Base-by-base conservation (phyloP, 345 rosid genomes). In the Eucalyptus sideroxylon region DNA sequence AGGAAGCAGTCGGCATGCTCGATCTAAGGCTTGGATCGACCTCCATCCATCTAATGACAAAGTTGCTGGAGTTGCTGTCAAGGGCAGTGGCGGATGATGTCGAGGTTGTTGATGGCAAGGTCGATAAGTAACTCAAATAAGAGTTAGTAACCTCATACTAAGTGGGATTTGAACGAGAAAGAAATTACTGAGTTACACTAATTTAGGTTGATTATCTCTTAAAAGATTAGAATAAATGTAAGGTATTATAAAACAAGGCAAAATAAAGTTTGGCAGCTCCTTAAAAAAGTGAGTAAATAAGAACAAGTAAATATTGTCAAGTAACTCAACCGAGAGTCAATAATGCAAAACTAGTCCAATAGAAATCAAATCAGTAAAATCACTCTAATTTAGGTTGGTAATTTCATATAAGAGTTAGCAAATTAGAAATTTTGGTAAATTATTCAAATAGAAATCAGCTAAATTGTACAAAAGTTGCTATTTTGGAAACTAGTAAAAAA, bases 31-130 rank as follows among this genome's bases (percentile, higher is more conserved):
- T 65, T n/a, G 72, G 37, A 65, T 65, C 1, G 88, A 93, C 90
- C 62, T 94, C 93, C 89, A 91, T 94, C 93, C 89, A 91, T 67
- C 85, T 23, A 7, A 86, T 59, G 77, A 50, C 91, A n/a, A 93
- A 90, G 87, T 91, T n/a, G 67, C 67, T 89, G 88, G 92, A 92
- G 89, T 91, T 83, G 90, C 90, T 91, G 27, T 91, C 90, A 86
- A 92, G 91, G 77, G 86, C 67, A 77, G 86, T 90, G 80, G 91
- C 67, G 86, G 93, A 88, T n/a, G 59, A 11, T n/a, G 91, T 91
- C 50, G 47, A 86, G n/a, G 49, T 88, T 19, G 17, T 87, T 59
- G 19, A 91, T 91, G 90, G 89, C 82, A 26, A 62, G 34, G 23
- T n/a, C 23, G 9, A 4, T 67, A n/a, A 67, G 77, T 67, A n/a